Percentiles rank a stretch among this genome's conserved stretches.
Evolutionary conservation across 306 rosid species (phyloP).

Genomic region (Potentilla sterilis): DNA sequence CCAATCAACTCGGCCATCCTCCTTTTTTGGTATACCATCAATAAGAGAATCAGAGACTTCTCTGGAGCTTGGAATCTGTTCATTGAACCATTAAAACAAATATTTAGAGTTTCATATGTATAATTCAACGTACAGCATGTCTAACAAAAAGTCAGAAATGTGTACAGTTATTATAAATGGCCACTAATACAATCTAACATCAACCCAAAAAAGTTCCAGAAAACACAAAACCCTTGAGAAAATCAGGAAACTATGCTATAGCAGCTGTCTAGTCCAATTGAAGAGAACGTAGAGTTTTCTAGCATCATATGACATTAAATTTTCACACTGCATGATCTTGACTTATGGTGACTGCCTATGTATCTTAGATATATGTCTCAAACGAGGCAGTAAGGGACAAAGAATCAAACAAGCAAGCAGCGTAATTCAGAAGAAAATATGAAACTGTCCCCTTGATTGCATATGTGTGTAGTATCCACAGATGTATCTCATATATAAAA

Average conservation of each 20-base stretch:
- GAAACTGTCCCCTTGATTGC: background rate
- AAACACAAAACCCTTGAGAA: background rate
- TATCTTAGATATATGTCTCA: background rate
- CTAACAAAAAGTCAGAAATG: slow-evolving; percentile 1
- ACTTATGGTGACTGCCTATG: background rate
- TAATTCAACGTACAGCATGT: slow-evolving; percentile 1
- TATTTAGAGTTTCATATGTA: background rate
- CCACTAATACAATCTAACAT: background rate
- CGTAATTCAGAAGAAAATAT: background rate
- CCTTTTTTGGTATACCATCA: slow-evolving; percentile 65
- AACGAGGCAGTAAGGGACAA: background rate
- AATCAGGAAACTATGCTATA: background rate
- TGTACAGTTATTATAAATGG: background rate
- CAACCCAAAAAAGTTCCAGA: background rate
- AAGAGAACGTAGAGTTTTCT: background rate
- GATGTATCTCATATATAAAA: background rate
- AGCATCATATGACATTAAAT: background rate
- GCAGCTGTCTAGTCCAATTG: background rate
- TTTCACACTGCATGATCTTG: background rate
- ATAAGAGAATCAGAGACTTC: slow-evolving; percentile 66
- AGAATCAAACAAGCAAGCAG: background rate
- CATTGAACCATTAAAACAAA: slow-evolving; percentile 31
- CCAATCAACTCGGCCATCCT: slow-evolving; percentile 80
- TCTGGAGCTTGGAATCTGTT: slow-evolving; percentile 72
- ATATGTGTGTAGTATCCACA: background rate